Percentiles rank a stretch among this genome's conserved stretches.
Evolutionary conservation across 495 filamentous ascomycete genomes (phyloP).

Genomic region (Penicillium diatomitis): DNA sequence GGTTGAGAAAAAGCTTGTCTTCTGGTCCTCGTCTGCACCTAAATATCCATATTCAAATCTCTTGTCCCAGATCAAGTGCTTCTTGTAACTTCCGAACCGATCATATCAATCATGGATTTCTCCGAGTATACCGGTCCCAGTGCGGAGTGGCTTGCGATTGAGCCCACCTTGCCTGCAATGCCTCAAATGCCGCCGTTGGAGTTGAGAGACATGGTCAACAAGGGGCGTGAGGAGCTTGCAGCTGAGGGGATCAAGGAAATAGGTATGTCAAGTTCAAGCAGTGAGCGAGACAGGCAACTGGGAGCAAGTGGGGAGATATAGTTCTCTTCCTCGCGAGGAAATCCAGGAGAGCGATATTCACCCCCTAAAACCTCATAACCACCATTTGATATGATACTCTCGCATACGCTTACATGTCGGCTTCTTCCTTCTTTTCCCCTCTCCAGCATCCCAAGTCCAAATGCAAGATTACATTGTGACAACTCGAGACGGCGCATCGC

Average conservation of each 20-base stretch:
- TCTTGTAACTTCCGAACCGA: too few species aligned
- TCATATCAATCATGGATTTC: slow-evolving; percentile 28
- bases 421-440: background rate
- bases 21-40: too few species aligned
- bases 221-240: slow-evolving; percentile 22
- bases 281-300: too few species aligned
- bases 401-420: too few species aligned
- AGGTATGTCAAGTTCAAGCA: slow-evolving; percentile 7
- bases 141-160: slow-evolving; percentile 33
- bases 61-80: too few species aligned
- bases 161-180: slow-evolving; percentile 17
- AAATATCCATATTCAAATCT: too few species aligned
- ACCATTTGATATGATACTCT: too few species aligned
- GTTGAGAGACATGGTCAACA: slow-evolving; percentile 20
- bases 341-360: too few species aligned
- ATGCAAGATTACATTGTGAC: slow-evolving; percentile 25
- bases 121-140: slow-evolving; percentile 29
- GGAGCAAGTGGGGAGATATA: too few species aligned
- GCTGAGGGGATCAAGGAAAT: slow-evolving; percentile 21
- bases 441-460: slow-evolving; percentile 9
- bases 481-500: slow-evolving; percentile 29
- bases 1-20: too few species aligned
- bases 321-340: too few species aligned
- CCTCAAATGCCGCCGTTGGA: slow-evolving; percentile 16
- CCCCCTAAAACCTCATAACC: too few species aligned